A percentile compares a stretch with the other conserved stretches of the same genome.
These are phyloP conservation scores for Trematosphaeria pertusa DNA, from an alignment of 2,329 filamentous ascomycete genomes.

Conservation along the genomic window DNA sequence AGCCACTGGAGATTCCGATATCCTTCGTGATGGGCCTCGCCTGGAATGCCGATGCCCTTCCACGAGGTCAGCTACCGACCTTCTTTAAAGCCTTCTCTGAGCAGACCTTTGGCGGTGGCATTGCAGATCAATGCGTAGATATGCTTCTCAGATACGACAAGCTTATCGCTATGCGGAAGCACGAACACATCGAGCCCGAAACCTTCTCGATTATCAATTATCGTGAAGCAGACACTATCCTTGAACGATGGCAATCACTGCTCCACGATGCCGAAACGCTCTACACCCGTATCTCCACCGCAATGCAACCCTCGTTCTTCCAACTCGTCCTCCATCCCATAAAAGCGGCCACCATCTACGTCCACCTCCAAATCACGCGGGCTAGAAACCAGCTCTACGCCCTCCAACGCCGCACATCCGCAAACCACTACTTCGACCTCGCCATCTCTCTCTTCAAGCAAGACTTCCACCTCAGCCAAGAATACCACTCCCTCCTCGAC, in stretches of 20 bases:
- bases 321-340: slow-evolving; percentile 65
- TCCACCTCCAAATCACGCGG: slow-evolving; percentile 35
- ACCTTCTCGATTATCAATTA: slow-evolving; percentile 22
- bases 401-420: slow-evolving; percentile 23
- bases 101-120: slow-evolving; percentile 17
- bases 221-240: slow-evolving; percentile 19
- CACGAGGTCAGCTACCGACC: too few relatives aligned
- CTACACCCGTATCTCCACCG: slow-evolving; percentile 49
- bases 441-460: slow-evolving; percentile 18
- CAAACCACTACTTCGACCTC: slow-evolving; percentile 18
- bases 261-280: slow-evolving; percentile 7
- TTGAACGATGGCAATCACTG: slow-evolving; percentile 15
- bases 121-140: slow-evolving; percentile 8
- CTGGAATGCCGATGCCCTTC: slow-evolving; percentile 26
- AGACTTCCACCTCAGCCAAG: slow-evolving; percentile 23
- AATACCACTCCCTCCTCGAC: slow-evolving; percentile 15
- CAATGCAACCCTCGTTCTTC: slow-evolving; percentile 61
- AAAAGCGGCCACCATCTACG: slow-evolving; percentile 56
- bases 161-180: slow-evolving; percentile 20
- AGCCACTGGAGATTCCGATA: slow-evolving; percentile 27
- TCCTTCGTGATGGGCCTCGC: slow-evolving; percentile 27
- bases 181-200: slow-evolving; percentile 15
- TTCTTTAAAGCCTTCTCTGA: too few relatives aligned
- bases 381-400: slow-evolving; percentile 64
- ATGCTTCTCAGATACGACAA: slow-evolving; percentile 23